phyloP scores from a whole-genome alignment of 1,139 yeast genomes.

The Zhuliangozyma blackwelliae region DNA sequence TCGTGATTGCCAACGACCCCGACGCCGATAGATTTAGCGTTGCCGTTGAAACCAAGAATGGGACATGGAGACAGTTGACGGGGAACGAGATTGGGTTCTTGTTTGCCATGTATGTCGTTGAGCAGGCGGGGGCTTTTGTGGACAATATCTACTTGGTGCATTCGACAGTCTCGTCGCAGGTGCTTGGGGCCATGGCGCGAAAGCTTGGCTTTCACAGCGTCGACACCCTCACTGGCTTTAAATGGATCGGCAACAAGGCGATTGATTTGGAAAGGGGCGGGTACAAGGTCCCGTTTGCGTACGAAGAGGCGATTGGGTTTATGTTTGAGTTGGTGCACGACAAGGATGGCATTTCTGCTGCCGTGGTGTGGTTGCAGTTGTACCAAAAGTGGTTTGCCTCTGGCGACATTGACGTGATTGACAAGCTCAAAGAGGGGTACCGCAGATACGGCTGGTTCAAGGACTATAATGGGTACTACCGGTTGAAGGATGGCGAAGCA shows the following conservation, averaged over 20 bases:
- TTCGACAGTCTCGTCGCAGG: constrained; percentile 89
- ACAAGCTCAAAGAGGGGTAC: constrained; percentile 56
- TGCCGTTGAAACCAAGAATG: constrained; percentile 48
- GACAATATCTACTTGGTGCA: constrained; percentile 60
- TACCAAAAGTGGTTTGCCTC: constrained; percentile 45
- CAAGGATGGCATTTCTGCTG: constrained; percentile 89
- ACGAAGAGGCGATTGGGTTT: constrained; percentile 94
- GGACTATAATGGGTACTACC: constrained; percentile 84
- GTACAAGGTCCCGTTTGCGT: constrained; percentile 76
- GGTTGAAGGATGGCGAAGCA: constrained; percentile 53
- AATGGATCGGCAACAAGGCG: constrained; percentile 95
- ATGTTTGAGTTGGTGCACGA: constrained; percentile 88
- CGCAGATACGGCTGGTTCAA: constrained; percentile 71
- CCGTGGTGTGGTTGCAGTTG: constrained; percentile 73
- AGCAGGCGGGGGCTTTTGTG: constrained; percentile 25
- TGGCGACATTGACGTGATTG: constrained; percentile 33
- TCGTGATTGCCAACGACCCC: constrained; percentile 90
- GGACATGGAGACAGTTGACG: constrained; percentile 71
- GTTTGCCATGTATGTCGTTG: constrained; percentile 65
- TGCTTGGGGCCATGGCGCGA: constrained; percentile 67
- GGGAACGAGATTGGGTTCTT: constrained; percentile 90
- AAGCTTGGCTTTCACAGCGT: constrained; percentile 56
- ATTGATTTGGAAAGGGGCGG: constrained; percentile 66
- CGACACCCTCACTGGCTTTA: constrained; percentile 92
- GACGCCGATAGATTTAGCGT: constrained; percentile 93